These are phyloP conservation scores for Aspergillus clavatus DNA, from an alignment of 2,329 filamentous ascomycete genomes.

Conservation along the genomic window DNA sequence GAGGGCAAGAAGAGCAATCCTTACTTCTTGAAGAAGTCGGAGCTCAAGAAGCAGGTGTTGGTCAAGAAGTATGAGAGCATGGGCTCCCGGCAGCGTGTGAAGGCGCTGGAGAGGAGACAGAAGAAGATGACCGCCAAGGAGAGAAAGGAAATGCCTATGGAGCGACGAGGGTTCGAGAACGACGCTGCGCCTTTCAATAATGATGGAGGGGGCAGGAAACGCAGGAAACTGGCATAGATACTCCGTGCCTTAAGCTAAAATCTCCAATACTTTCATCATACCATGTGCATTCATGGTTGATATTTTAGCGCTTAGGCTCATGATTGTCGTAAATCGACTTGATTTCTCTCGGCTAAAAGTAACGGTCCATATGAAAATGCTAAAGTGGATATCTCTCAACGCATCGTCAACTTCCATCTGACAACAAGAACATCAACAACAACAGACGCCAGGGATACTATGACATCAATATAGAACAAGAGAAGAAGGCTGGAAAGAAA, in stretches of 20 bases:
- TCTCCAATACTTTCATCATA: background rate
- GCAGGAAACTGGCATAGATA: conserved; percentile 23
- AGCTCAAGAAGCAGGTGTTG: conserved; percentile 81
- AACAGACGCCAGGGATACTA: background rate
- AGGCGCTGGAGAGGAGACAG: conserved; percentile 75
- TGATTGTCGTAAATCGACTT: conserved; percentile 14
- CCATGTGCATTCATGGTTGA: too few species aligned
- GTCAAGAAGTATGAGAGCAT: conserved; percentile 74
- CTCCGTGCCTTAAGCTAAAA: background rate
- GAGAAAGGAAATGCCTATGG: conserved; percentile 66
- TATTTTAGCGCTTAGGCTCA: too few species aligned
- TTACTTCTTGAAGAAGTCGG: conserved; percentile 87
- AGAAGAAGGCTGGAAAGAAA: background rate
- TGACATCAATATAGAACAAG: background rate
- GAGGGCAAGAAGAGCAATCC: conserved; percentile 76
- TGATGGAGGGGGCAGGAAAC: conserved; percentile 23
- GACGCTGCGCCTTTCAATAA: conserved; percentile 14
- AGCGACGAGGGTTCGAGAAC: conserved; percentile 42
- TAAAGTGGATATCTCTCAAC: background rate
- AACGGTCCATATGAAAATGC: background rate
- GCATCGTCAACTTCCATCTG: background rate
- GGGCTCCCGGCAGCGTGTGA: conserved; percentile 79
- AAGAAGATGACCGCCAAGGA: conserved; percentile 88
- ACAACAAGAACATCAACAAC: background rate
- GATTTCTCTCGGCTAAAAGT: background rate